A percentile compares a stretch with the other conserved stretches of the same genome.
Conservation (phyloP, 805 yeast species). For the Pichia nanzhaoensis region DNA sequence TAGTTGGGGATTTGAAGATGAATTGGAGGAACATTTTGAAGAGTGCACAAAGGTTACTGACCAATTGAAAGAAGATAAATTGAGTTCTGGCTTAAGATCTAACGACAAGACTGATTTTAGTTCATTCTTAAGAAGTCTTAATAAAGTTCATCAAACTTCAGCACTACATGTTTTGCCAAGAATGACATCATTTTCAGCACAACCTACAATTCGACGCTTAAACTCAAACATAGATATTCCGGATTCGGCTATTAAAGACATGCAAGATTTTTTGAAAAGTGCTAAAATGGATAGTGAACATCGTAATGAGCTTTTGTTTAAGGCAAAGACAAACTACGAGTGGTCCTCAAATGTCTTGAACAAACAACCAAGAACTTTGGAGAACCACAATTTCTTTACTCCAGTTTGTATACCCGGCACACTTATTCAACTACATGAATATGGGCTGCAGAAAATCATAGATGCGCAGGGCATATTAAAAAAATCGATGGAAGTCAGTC, state of each 20-base stretch:
- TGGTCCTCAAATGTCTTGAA: slow-evolving; percentile 37
- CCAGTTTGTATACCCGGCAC: slow-evolving; percentile 35
- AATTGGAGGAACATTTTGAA: neutral
- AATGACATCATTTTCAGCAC: slow-evolving; percentile 24
- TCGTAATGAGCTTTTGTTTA: slow-evolving; percentile 38
- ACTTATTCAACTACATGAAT: slow-evolving; percentile 18
- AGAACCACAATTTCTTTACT: slow-evolving; percentile 38
- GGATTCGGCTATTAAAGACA: slow-evolving; percentile 13
- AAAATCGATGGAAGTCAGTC: neutral
- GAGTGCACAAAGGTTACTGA: too few species aligned
- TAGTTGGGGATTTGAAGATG: slow-evolving; percentile 8
- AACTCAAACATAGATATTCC: neutral
- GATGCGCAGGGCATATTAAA: neutral
- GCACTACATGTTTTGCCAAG: slow-evolving; percentile 16
- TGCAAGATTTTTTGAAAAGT: slow-evolving; percentile 38
- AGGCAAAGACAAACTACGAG: slow-evolving; percentile 45
- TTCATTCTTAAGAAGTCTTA: slow-evolving; percentile 20
- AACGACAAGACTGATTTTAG: slow-evolving; percentile 14
- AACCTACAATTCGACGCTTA: slow-evolving; percentile 13
- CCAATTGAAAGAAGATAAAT: neutral
- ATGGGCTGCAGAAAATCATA: neutral
- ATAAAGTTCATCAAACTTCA: slow-evolving; percentile 18
- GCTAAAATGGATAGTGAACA: slow-evolving; percentile 36
- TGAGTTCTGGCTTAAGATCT: too few species aligned
- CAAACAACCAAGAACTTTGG: slow-evolving; percentile 34